Conservation (phyloP, 2,329 filamentous ascomycete genomes). For the Trichoderma koningii region DNA sequence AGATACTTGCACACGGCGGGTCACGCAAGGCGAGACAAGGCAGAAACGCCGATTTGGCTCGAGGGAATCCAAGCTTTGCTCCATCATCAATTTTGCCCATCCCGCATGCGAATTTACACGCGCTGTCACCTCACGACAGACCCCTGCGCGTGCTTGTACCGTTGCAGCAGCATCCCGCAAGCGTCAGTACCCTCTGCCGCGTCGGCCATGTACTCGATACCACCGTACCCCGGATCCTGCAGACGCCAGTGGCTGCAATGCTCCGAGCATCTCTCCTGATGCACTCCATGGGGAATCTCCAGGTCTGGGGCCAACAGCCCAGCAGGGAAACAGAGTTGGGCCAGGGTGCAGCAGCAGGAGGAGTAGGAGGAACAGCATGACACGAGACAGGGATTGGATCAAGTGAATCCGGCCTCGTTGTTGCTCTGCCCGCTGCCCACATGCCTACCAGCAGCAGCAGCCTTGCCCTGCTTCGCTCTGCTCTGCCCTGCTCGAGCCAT, state of each 20-base stretch:
- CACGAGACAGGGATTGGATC: not conserved
- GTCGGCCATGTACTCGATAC: constrained; percentile 8
- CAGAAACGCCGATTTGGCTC: no score
- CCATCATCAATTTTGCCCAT: not conserved
- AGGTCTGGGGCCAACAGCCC: not conserved
- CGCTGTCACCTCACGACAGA: not conserved
- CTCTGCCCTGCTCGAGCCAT: not conserved
- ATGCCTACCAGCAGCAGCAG: not conserved
- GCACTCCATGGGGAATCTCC: constrained; percentile 2
- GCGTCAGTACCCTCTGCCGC: constrained; percentile 8
- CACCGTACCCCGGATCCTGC: constrained; percentile 4
- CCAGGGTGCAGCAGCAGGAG: not conserved
- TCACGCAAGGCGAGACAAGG: not conserved
- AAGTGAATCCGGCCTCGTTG: not conserved
- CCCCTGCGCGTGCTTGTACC: not conserved
- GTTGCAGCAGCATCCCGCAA: constrained; percentile 9
- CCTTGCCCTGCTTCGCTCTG: no score
- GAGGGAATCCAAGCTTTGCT: not conserved
- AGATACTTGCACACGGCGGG: not conserved
- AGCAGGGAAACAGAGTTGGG: not conserved
- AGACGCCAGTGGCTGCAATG: constrained; percentile 4
- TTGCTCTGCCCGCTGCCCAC: constrained; percentile 1
- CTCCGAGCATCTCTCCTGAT: constrained; percentile 7
- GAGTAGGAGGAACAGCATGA: not conserved
- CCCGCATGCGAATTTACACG: constrained; percentile 15